phyloP scores from a whole-genome alignment of 495 filamentous ascomycete species.

The Penicillium atrosanguineum region DNA sequence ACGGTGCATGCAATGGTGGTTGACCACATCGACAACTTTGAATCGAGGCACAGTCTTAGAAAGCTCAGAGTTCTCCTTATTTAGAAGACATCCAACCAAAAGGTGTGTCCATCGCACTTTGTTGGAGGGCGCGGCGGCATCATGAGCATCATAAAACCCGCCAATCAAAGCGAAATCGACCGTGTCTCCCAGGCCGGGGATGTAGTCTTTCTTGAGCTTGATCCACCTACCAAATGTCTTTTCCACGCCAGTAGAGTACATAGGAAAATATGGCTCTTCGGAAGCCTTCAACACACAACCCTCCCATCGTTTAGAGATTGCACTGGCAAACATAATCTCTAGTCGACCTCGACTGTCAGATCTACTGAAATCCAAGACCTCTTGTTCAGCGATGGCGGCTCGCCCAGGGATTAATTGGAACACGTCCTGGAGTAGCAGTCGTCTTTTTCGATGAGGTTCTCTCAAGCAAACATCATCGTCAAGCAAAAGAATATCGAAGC shows the following conservation, averaged over 20 bases:
- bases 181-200: conserved; percentile 74
- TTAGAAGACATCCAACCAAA: conserved; percentile 71
- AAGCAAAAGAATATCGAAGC: conserved; percentile 73
- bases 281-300: conserved; percentile 75
- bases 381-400: conserved; percentile 59
- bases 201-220: conserved; percentile 90
- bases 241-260: conserved; percentile 30
- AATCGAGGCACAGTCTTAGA: conserved; percentile 56
- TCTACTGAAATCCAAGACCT: conserved; percentile 59
- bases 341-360: conserved; percentile 44
- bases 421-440: conserved; percentile 56
- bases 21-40: conserved; percentile 59
- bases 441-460: conserved; percentile 58
- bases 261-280: conserved; percentile 74
- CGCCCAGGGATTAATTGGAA: conserved; percentile 55
- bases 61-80: conserved; percentile 60
- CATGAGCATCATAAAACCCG: conserved; percentile 60
- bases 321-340: conserved; percentile 60
- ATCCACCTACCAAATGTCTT: conserved; percentile 57
- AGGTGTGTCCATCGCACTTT: conserved; percentile 72
- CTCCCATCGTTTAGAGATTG: conserved; percentile 65
- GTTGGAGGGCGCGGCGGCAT: conserved; percentile 45
- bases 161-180: conserved; percentile 79
- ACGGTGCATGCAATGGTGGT: conserved; percentile 48
- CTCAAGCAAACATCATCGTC: conserved; percentile 66